These are phyloP conservation scores for Dioscorea dumetorum DNA, from an alignment of 106 monocot genomes.

Conservation along the genomic window DNA sequence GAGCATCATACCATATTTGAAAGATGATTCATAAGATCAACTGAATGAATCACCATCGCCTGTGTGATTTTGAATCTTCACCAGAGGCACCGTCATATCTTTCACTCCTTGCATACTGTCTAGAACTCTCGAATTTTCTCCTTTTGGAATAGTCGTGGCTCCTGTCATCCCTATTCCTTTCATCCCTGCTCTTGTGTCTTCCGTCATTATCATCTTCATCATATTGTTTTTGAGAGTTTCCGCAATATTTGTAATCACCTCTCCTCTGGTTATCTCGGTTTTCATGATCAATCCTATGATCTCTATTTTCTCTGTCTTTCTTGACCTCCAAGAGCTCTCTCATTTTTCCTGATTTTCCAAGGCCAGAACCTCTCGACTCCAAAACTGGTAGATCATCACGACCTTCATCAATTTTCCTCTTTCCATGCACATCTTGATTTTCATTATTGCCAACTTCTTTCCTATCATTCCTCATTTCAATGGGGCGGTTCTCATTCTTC, in stretches of 20 bases:
- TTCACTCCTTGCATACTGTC: constrained; percentile 5
- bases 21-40: no score
- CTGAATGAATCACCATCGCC: not conserved
- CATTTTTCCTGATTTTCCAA: constrained; percentile 3
- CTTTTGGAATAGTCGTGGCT: constrained; percentile 12
- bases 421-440: constrained; percentile 3
- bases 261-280: not conserved
- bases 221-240: not conserved
- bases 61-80: constrained; percentile 8
- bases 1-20: no score
- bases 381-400: not conserved
- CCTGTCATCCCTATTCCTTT: constrained; percentile 7
- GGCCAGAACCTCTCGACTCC: constrained; percentile 1
- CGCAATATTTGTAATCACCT: not conserved
- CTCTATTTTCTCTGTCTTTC: constrained; percentile 6
- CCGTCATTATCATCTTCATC: constrained; percentile 5
- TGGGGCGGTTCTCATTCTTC: no score
- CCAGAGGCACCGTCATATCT: constrained; percentile 12
- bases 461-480: no score
- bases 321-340: constrained; percentile 1
- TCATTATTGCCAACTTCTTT: not conserved
- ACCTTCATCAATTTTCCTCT: constrained; percentile 4
- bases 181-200: constrained; percentile 5
- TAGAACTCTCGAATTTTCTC: constrained; percentile 18
- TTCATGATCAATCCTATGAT: not conserved